Percentiles rank a stretch among this genome's conserved stretches.
phyloP scores from a whole-genome alignment of 2,329 filamentous ascomycete species.

The Cryphonectria parasitica region DNA sequence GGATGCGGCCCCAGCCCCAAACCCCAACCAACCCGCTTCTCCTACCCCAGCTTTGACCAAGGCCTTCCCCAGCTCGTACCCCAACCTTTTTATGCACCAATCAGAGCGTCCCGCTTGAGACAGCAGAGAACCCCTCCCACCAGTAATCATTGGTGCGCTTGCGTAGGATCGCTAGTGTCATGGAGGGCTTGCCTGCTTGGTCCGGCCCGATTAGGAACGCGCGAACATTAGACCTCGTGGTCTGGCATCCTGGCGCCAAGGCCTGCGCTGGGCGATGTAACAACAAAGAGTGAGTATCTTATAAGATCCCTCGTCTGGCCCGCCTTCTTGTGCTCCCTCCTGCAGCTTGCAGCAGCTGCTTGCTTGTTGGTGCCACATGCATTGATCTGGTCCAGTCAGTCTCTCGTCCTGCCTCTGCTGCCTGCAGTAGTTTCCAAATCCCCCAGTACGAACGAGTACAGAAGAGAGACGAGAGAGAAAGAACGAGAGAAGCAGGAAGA shows the following conservation, averaged over 20 bases:
- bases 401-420: background rate
- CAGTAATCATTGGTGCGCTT: background rate
- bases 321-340: background rate
- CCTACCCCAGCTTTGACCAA: background rate
- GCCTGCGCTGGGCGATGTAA: background rate
- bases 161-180: background rate
- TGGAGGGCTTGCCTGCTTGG: background rate
- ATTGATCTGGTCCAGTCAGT: background rate
- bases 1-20: too few relatives aligned
- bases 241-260: background rate
- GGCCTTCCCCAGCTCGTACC: background rate
- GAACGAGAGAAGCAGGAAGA: background rate
- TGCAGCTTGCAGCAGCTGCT: background rate
- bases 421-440: too few relatives aligned
- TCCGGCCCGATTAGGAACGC: background rate
- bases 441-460: background rate
- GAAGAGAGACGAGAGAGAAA: background rate
- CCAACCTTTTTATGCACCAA: background rate
- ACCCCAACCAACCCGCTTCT: background rate
- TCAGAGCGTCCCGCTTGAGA: background rate
- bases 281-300: background rate
- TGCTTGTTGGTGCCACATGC: too few relatives aligned
- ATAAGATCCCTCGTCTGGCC: background rate
- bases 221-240: background rate
- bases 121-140: background rate